A percentile compares a stretch with the other conserved stretches of the same genome.
Evolutionary conservation across 305 asterid genomes (phyloP).

Genomic region (Fraxinus ornus): DNA sequence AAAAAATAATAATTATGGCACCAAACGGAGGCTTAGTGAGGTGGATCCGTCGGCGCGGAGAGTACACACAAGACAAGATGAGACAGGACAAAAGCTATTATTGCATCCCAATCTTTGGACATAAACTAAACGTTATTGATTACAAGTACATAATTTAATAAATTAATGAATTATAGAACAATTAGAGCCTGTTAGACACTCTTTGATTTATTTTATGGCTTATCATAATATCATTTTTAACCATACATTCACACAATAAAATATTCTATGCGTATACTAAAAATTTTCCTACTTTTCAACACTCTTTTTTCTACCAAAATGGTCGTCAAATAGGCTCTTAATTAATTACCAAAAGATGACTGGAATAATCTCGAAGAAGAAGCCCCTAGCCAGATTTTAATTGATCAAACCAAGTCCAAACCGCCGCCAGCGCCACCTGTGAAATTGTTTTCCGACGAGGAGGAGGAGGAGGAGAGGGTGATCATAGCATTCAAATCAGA

Average conservation of each 20-base stretch:
- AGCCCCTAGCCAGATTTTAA: neutral
- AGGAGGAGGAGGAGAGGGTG: conserved; percentile 49
- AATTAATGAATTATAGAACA: conserved; percentile 28
- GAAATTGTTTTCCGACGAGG: conserved; percentile 55
- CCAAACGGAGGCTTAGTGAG: neutral
- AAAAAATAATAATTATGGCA: too few relatives aligned
- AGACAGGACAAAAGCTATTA: neutral
- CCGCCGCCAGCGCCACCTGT: conserved; percentile 27
- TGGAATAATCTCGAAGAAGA: neutral
- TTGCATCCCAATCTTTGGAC: neutral
- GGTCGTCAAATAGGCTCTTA: too few relatives aligned
- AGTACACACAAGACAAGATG: neutral
- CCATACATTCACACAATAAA: too few relatives aligned
- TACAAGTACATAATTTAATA: conserved; percentile 20
- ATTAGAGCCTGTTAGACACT: neutral
- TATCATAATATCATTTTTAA: too few relatives aligned
- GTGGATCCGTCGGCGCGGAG: neutral
- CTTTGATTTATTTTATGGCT: too few relatives aligned
- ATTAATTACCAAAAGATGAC: conserved; percentile 2
- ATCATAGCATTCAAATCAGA: conserved; percentile 70
- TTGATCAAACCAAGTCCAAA: conserved; percentile 30
- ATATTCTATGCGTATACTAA: too few relatives aligned
- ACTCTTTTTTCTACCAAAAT: too few relatives aligned
- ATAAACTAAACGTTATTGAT: conserved; percentile 1
- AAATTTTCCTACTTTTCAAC: too few relatives aligned